phyloP scores from a whole-genome alignment of 768 basidiomycete species.

The Hygrocybe punicea region DNA sequence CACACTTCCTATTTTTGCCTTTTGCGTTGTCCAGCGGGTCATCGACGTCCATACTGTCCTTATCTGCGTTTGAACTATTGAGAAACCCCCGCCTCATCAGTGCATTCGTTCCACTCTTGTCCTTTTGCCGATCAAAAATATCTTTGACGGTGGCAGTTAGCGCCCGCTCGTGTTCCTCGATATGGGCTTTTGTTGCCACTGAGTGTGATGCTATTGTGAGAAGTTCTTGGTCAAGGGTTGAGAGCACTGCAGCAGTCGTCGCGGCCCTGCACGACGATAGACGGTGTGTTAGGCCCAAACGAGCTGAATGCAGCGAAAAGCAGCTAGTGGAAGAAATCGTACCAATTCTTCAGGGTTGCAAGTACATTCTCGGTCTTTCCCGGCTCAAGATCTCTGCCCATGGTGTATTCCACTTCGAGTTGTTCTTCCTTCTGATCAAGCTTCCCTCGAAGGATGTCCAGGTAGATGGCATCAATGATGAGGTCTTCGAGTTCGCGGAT shows the following conservation, averaged over 20 bases:
- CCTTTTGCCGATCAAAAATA: constrained; percentile 61
- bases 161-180: constrained; percentile 53
- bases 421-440: constrained; percentile 90
- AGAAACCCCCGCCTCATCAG: constrained; percentile 18
- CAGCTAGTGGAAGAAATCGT: no score
- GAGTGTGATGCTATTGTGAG: constrained; percentile 47
- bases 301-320: background rate
- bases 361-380: constrained; percentile 61
- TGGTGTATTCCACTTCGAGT: constrained; percentile 87
- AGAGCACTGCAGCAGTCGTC: constrained; percentile 67
- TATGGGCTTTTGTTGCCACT: constrained; percentile 38
- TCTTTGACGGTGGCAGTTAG: constrained; percentile 58
- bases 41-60: constrained; percentile 61
- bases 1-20: constrained; percentile 63
- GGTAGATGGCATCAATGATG: constrained; percentile 95
- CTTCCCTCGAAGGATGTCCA: constrained; percentile 83
- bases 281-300: background rate
- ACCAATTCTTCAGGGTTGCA: constrained; percentile 66
- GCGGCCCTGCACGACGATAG: constrained; percentile 48
- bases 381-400: constrained; percentile 88
- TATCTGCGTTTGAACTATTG: constrained; percentile 28
- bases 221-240: constrained; percentile 71
- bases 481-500: constrained; percentile 93
- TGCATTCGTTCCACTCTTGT: constrained; percentile 41
- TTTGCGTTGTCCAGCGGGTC: constrained; percentile 47